Evolutionary conservation across 257 asterid genomes (phyloP), one percentile per base, ranked within the genome.

Genomic region (Solanum gracilifrons): DNA sequence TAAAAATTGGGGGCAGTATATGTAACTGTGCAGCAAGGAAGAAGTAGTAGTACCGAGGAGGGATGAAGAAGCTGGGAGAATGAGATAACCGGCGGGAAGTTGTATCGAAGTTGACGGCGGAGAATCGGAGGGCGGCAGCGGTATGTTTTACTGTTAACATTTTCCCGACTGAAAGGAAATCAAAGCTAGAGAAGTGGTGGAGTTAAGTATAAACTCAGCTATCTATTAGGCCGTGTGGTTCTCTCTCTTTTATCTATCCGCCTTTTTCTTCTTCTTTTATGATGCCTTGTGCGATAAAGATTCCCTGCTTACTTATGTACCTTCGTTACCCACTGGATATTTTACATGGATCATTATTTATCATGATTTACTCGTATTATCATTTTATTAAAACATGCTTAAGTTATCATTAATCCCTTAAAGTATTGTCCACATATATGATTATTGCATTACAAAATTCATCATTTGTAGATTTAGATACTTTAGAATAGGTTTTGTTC

Each of bases 111-210:
- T 62, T 86, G 4, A 89, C 92, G 88, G 93, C 86, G 89, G 92
- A 87, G 90, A 93, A 90, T 48, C 92, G 89, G 89, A 91, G 90
- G 88, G 93, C 89, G 85, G 68, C 64, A 90, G 95, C 32, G 88
- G 94, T 91, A 36, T 92, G 89, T 46, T 96, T 97, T 46, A 94
- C 48, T 91, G 92, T 87, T 91, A 95, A 91, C 99, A 95, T 93
- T 37, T 64, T 13, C 35, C 2, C 4, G 25, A 37, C 0, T n/a
- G 62, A 39, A 79, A 79, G 3, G 1, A 80, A 80, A 72, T 13
- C 16, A 69, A 68, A 37, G 64, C 7, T 55, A 69, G 76, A 39
- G 31, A 88, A 85, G 33, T 60, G 69, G 7, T 25, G 31, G 64
- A 62, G 35, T 36, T 25, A 5, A 16, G 71, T 39, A 62, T 33